Conservation (phyloP, 495 filamentous ascomycete species). For the Penicillium atrosanguineum region DNA sequence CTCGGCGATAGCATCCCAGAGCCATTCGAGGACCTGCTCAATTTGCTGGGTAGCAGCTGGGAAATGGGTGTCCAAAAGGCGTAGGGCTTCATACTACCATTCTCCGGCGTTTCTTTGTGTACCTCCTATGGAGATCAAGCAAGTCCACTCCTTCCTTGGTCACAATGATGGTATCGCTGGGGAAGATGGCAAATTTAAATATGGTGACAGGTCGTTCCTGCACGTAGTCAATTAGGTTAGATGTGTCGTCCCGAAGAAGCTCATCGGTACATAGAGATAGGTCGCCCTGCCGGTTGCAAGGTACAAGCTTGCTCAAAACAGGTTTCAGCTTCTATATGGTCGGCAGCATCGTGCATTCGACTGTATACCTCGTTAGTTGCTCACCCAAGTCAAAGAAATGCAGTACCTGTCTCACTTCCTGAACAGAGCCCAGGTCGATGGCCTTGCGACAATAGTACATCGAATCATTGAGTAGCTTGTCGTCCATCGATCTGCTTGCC, state of each 20-base stretch:
- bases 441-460: constrained; percentile 9
- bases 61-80: background rate
- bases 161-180: constrained; percentile 14
- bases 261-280: no score
- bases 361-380: no score
- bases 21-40: constrained; percentile 13
- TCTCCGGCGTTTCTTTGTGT: background rate
- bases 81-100: no score
- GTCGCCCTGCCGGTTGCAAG: no score
- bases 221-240: constrained; percentile 1
- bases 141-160: constrained; percentile 2
- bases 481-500: background rate
- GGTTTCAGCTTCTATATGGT: no score
- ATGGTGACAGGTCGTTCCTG: constrained; percentile 10
- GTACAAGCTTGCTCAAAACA: no score
- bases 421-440: background rate
- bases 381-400: no score
- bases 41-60: background rate
- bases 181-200: constrained; percentile 6
- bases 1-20: constrained; percentile 13
- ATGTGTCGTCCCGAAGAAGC: no score
- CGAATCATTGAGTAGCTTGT: constrained; percentile 4
- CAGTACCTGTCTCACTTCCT: no score
- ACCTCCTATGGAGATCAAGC: constrained; percentile 3
- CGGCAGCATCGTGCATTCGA: no score